These are phyloP conservation scores for Fonsecaea erecta DNA, from an alignment of 2,329 filamentous ascomycete species.

Conservation along the genomic window DNA sequence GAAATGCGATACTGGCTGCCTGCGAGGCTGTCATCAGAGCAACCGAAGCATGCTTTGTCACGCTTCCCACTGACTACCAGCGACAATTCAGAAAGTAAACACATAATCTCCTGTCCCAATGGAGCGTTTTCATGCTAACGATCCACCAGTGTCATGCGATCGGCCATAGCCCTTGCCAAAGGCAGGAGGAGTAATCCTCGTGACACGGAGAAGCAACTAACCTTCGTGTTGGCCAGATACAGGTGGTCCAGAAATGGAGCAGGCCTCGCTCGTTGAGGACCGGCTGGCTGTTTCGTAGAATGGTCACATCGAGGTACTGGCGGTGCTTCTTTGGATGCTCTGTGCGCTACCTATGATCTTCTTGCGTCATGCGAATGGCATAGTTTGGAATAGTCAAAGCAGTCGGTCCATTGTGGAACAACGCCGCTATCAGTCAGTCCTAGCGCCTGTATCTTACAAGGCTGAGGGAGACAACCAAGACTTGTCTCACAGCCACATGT, in stretches of 20 bases:
- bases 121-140: neutral
- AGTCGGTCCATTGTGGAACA: neutral
- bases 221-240: conserved; percentile 59
- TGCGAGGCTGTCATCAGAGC: conserved; percentile 58
- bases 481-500: neutral
- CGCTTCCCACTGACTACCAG: conserved; percentile 57
- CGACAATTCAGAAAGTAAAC: conserved; percentile 58
- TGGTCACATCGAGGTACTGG: neutral
- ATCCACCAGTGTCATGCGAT: conserved; percentile 52
- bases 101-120: neutral
- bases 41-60: conserved; percentile 58
- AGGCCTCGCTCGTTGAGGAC: conserved; percentile 41
- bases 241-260: conserved; percentile 55
- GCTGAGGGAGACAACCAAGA: neutral
- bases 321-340: neutral
- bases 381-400: neutral
- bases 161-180: conserved; percentile 55
- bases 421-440: neutral
- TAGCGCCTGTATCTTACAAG: neutral
- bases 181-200: conserved; percentile 49
- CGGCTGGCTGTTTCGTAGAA: too few relatives aligned
- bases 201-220: conserved; percentile 52
- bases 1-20: conserved; percentile 48
- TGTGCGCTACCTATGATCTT: neutral
- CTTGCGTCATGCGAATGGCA: neutral